A percentile compares a stretch with the other conserved stretches of the same genome.
These are phyloP conservation scores for Cotoneaster glaucophyllus DNA, from an alignment of 306 rosid genomes.

Conservation along the genomic window DNA sequence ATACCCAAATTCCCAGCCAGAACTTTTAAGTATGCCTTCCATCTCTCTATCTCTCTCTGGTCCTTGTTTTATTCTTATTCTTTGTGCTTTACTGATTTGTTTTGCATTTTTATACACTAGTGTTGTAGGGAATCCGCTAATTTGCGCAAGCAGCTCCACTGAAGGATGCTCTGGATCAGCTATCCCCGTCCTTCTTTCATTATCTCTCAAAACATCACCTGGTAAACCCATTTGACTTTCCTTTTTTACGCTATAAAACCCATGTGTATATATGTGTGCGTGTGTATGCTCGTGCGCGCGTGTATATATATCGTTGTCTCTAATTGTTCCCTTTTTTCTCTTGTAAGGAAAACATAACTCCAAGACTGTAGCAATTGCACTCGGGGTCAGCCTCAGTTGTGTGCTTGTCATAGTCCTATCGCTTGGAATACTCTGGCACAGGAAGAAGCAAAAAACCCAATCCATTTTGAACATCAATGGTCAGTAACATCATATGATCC, in stretches of 20 bases:
- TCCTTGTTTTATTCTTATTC: neutral
- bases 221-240: slow-evolving; percentile 29
- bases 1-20: slow-evolving; percentile 86
- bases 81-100: slow-evolving; percentile 16
- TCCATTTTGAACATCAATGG: slow-evolving; percentile 63
- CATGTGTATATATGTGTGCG: neutral
- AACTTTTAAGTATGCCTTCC: slow-evolving; percentile 64
- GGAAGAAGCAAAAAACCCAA: slow-evolving; percentile 52
- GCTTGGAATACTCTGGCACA: slow-evolving; percentile 51
- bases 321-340: neutral
- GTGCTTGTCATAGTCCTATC: slow-evolving; percentile 42
- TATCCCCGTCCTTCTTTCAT: slow-evolving; percentile 49
- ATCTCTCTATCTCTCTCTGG: neutral
- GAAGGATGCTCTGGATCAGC: slow-evolving; percentile 79
- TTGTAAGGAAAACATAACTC: slow-evolving; percentile 54
- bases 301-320: neutral
- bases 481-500: slow-evolving; percentile 22
- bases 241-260: neutral
- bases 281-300: too few species aligned
- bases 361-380: slow-evolving; percentile 65
- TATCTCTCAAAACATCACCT: slow-evolving; percentile 49
- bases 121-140: slow-evolving; percentile 78
- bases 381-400: slow-evolving; percentile 71
- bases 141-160: slow-evolving; percentile 62
- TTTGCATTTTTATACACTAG: slow-evolving; percentile 19